phyloP scores from a whole-genome alignment of 2,329 filamentous ascomycete genomes.

The Cyphellophora europaea region DNA sequence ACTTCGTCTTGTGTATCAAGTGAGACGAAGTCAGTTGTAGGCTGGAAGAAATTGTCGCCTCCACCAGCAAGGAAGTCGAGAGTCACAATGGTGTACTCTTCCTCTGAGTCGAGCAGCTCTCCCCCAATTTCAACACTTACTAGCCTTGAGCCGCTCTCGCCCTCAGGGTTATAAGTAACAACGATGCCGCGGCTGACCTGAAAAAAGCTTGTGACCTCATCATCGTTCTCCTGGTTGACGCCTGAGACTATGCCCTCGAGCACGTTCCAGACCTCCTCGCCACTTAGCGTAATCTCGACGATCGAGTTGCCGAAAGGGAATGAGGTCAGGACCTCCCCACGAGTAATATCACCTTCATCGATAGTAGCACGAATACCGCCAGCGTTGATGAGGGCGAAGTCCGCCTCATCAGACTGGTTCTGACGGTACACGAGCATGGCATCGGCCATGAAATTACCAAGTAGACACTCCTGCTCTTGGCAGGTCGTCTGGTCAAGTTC shows the following conservation, averaged over 20 bases:
- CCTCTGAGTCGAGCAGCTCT: neutral
- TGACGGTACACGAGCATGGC: slow-evolving; percentile 4
- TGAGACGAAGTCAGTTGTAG: slow-evolving; percentile 4
- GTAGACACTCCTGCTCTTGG: slow-evolving; percentile 3
- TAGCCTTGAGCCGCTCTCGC: slow-evolving; percentile 3
- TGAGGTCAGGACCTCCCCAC: slow-evolving; percentile 3
- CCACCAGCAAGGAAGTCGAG: slow-evolving; percentile 5
- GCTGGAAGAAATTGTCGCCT: slow-evolving; percentile 6
- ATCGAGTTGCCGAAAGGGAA: slow-evolving; percentile 6
- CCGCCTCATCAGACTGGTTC: slow-evolving; percentile 1
- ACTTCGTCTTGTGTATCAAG: slow-evolving; percentile 6
- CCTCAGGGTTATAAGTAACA: slow-evolving; percentile 2
- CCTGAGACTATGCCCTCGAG: slow-evolving; percentile 4
- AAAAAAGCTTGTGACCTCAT: slow-evolving; percentile 2
- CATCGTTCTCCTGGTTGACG: slow-evolving; percentile 2
- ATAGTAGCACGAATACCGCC: slow-evolving; percentile 5
- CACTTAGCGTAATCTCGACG: slow-evolving; percentile 5
- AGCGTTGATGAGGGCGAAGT: slow-evolving; percentile 6
- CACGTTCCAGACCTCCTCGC: slow-evolving; percentile 4
- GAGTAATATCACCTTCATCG: slow-evolving; percentile 3
- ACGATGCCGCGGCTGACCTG: slow-evolving; percentile 2
- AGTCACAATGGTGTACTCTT: slow-evolving; percentile 4
- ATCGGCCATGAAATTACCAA: slow-evolving; percentile 6
- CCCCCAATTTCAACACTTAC: slow-evolving; percentile 4
- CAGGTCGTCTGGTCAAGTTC: slow-evolving; percentile 5